A percentile compares a stretch with the other conserved stretches of the same genome.
These are phyloP conservation scores for Aspergillus ochraceoroseus DNA, from an alignment of 2,329 filamentous ascomycete species.

Conservation along the genomic window DNA sequence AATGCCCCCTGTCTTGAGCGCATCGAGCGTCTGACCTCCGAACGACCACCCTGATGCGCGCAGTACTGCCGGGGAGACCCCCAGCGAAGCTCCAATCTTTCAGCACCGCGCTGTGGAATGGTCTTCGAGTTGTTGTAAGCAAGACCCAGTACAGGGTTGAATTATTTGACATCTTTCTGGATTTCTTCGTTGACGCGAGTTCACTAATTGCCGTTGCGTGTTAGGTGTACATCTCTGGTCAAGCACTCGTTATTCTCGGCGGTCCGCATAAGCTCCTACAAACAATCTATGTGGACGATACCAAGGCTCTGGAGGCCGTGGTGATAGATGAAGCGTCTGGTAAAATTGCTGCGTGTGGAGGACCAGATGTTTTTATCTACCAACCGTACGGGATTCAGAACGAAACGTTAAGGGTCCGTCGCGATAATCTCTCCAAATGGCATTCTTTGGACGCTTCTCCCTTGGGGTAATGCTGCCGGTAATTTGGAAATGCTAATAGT, in stretches of 20 bases:
- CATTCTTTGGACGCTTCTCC: neutral
- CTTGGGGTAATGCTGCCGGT: too few species aligned
- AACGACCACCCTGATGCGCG: constrained; percentile 60
- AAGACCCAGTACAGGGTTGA: neutral
- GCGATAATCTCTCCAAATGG: too few species aligned
- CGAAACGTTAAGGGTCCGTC: constrained; percentile 65
- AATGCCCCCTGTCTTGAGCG: constrained; percentile 24
- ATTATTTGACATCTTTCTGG: neutral
- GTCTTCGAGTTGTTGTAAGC: constrained; percentile 66
- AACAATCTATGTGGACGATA: constrained; percentile 81
- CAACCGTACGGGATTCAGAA: constrained; percentile 66
- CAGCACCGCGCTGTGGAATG: constrained; percentile 67
- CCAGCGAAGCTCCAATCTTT: constrained; percentile 72
- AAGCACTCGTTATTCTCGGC: constrained; percentile 76
- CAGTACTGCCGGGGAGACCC: constrained; percentile 73
- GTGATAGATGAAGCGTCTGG: constrained; percentile 75
- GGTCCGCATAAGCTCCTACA: constrained; percentile 72
- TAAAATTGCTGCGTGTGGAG: constrained; percentile 74
- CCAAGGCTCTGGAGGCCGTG: constrained; percentile 65
- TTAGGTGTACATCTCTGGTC: constrained; percentile 84
- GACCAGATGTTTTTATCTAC: constrained; percentile 67
- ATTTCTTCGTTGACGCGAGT: constrained; percentile 2
- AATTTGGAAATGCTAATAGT: constrained; percentile 6
- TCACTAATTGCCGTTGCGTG: constrained; percentile 18
- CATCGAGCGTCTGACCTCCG: constrained; percentile 26